Evolutionary conservation across 208 protist species (phyloP), one percentile per base, ranked within the genome.

Genomic region (Balamuthia mandrillaris): DNA sequence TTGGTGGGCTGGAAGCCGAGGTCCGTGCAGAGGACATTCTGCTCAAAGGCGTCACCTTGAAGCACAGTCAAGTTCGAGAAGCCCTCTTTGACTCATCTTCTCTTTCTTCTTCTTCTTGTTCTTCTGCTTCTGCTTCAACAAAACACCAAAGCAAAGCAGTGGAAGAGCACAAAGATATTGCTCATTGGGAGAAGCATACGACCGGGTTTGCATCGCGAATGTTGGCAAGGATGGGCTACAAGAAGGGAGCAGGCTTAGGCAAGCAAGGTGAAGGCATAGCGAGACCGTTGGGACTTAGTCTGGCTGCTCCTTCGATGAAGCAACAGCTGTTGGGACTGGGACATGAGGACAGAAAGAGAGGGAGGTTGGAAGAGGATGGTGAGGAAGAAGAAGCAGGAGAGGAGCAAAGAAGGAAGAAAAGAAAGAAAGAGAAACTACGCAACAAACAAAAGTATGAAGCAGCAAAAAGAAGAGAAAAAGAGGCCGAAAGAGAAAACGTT

Each of bases 201-300:
- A 47, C 24, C 37, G 63, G 63, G 14, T 37, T 74, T 41, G 63
- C 39, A 21, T 74, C 63, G 24, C 16, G 27, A 7, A n/a, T 74
- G 63, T 41, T 74, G n/a, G 63, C 63, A 35, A 51, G 12, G 63
- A 74, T 74, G 63, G 63, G 63, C 31, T 74, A 74, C 35, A 74
- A 35, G 0, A 35, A 74, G 63, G 63, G 63, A n/a, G 49, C 42
- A 29, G 63, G 63, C 2, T 29, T 74, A 29, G 63, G 63, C 7
- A 3, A 41, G 3, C n/a, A 18, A 9, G 39, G 63, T 41, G 63
- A 74, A 41, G 63, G 63, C 6, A 74, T 74, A n/a, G 63, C 49
- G 37, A 74, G 49, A 41, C 63, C 63, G 39, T 29, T 74, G 63
- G 63, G 63, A 18, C 42, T 74, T 41, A 41, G 39, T n/a, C 39